phyloP scores from a whole-genome alignment of 1,139 yeast species.

The Yamadazyma songkhlaensis region DNA sequence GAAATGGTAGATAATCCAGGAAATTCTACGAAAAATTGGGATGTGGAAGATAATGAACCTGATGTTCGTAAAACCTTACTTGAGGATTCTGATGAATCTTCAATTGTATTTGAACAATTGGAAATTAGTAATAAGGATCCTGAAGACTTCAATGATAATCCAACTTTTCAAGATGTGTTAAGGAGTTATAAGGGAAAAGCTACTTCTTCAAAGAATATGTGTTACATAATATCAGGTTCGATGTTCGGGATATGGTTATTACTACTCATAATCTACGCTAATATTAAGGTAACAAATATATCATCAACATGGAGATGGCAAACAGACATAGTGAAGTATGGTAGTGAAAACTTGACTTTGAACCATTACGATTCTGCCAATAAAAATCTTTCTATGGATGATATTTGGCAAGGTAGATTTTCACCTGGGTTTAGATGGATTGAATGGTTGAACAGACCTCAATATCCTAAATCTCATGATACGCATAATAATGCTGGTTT shows the following conservation, averaged over 20 bases:
- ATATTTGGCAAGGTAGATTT: slow-evolving; percentile 24
- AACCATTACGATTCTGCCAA: slow-evolving; percentile 26
- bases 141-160: slow-evolving; percentile 25
- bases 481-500: slow-evolving; percentile 23
- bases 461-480: slow-evolving; percentile 23
- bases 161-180: slow-evolving; percentile 23
- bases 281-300: slow-evolving; percentile 19
- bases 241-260: slow-evolving; percentile 24
- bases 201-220: slow-evolving; percentile 9
- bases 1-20: slow-evolving; percentile 15
- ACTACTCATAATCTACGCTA: slow-evolving; percentile 30
- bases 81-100: slow-evolving; percentile 15
- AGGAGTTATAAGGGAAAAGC: slow-evolving; percentile 18
- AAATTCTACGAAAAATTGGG: background rate
- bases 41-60: background rate
- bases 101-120: slow-evolving; percentile 28
- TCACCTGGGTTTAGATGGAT: slow-evolving; percentile 18
- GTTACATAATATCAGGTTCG: slow-evolving; percentile 7
- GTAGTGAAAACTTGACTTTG: slow-evolving; percentile 31
- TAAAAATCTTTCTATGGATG: slow-evolving; percentile 30
- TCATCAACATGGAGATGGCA: slow-evolving; percentile 25
- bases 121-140: slow-evolving; percentile 7
- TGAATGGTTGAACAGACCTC: slow-evolving; percentile 29
- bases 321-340: slow-evolving; percentile 22
- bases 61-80: too few relatives aligned